A percentile compares a stretch with the other conserved stretches of the same genome.
phyloP scores from a whole-genome alignment of 257 asterid genomes.

The Euphrasia confusa region DNA sequence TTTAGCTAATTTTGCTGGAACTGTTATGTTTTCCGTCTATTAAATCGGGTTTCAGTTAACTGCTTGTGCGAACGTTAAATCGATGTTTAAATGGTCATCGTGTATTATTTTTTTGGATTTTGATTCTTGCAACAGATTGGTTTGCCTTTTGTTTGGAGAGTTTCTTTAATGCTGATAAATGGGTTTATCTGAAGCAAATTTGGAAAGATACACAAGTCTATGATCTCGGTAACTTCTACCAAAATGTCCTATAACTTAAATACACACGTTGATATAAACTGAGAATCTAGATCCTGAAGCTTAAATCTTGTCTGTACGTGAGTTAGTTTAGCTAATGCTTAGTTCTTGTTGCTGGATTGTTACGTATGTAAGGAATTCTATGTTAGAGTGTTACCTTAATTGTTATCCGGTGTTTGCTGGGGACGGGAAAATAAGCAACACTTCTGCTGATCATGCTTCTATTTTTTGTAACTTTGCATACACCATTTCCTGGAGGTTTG shows the following conservation, averaged over 20 bases:
- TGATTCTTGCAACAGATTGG: not conserved
- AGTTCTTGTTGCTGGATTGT: not conserved
- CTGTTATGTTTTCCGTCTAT: not conserved
- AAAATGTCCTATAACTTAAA: not conserved
- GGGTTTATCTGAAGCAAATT: constrained; percentile 4
- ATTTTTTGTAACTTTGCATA: no score
- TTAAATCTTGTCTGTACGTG: not conserved
- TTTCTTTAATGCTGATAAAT: not conserved
- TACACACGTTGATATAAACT: not conserved
- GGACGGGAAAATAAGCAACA: not conserved
- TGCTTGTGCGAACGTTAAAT: not conserved
- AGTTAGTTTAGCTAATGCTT: not conserved
- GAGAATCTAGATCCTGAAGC: constrained; percentile 6
- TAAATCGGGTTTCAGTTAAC: not conserved
- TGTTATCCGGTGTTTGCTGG: not conserved
- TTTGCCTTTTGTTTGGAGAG: not conserved
- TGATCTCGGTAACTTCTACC: not conserved
- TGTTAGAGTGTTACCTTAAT: not conserved
- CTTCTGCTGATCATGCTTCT: constrained; percentile 11
- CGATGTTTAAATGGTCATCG: not conserved
- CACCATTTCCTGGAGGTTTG: no score
- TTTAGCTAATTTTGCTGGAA: constrained; percentile 10
- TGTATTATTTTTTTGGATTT: not conserved
- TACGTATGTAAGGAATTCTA: not conserved
- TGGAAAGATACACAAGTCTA: not conserved